Base-by-base conservation (phyloP, 805 yeast species). In the Candida michaelii region DNA sequence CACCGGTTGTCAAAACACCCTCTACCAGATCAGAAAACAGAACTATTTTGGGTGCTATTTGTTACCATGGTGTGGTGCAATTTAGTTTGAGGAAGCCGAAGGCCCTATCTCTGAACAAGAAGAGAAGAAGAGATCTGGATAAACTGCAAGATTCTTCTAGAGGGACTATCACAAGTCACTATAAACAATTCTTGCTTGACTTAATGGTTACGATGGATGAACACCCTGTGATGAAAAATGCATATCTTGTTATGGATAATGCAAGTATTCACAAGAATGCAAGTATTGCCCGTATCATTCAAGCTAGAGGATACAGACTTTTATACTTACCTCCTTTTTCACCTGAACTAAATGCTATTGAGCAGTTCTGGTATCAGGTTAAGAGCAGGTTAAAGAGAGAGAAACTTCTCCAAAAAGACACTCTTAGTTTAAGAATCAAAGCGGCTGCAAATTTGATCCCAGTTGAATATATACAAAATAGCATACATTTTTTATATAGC, bases 301-400 rank as follows among this genome's bases (percentile, higher is more conserved):
- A 23, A 10, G 44, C 39, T 11, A 32, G 44, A 35, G 50, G 51
- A 13, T 47, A 48, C 24, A 45, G 40, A 33, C 14, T 45, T 14
- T 40, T 46, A 10, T 49, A 42, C 27, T 40, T 47, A n/a, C 48
- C 50, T 10, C 53, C 47, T 21, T 49, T 31, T 27, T 45, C 46
- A 11, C 52, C 48, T 10, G 36, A 30, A 17, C 31, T 41, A 34
- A 48, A 50, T 36, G 50, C 51, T 25, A 46, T 48, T 43, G 49
- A 50, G 23, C 48, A 45, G 21, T 49, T 51, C 24, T 49, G 55
- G 53, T 30, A 39, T 23, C 43, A 16, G 6, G 27, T 38, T 6
- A 47, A 38, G 16, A 40, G 30, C 40, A 17, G 24, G 31, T 16
- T 37, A 39, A 27, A 13, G 11, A 21, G 37, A 33, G 37, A 33